Conservation (phyloP, 495 filamentous ascomycete species). For the Trichoderma virens region DNA sequence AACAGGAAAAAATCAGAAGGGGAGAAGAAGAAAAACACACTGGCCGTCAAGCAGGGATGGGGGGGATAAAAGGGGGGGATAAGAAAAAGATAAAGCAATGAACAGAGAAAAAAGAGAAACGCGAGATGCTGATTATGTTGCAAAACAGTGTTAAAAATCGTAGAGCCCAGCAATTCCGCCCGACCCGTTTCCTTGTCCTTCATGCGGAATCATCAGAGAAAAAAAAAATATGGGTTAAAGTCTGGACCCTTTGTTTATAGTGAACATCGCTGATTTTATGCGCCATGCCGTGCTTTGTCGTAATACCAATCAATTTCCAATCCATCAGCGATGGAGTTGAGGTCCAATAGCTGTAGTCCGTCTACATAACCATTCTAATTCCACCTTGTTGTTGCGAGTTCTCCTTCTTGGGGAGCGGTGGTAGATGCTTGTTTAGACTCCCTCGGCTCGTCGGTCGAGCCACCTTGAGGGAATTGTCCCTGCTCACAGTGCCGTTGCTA, state of each 20-base stretch:
- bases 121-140: constrained; percentile 8
- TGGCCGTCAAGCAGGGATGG: neutral
- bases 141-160: constrained; percentile 6
- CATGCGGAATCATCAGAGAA: constrained; percentile 4
- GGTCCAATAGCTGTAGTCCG: neutral
- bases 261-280: constrained; percentile 9
- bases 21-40: neutral
- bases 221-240: neutral
- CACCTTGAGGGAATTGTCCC: constrained; percentile 15
- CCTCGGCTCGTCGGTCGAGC: constrained; percentile 10
- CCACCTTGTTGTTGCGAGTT: neutral
- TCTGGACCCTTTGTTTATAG: neutral
- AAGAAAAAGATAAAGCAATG: neutral
- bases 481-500: constrained; percentile 13
- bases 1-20: neutral
- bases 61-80: neutral
- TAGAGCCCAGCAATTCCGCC: constrained; percentile 3
- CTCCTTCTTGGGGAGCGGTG: constrained; percentile 11
- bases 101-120: neutral
- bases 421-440: constrained; percentile 10
- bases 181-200: constrained; percentile 5
- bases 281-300: constrained; percentile 8
- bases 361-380: neutral
- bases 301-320: constrained; percentile 8
- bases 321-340: neutral